Conservation (phyloP, 2,329 filamentous ascomycete species). For the Fusarium sulawesiense region DNA sequence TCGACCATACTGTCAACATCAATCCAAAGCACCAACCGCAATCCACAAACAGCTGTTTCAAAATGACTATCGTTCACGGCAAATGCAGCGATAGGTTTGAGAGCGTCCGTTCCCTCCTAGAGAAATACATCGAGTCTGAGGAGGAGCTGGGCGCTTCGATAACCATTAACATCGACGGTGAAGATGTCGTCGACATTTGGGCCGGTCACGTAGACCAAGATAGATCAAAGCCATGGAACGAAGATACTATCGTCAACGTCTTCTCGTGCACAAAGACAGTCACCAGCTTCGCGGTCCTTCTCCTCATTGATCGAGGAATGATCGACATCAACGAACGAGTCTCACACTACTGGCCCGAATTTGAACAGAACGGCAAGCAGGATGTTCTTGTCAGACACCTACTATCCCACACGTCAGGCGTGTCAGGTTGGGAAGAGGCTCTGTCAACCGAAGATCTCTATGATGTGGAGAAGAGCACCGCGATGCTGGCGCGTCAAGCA, state of each 20-base stretch:
- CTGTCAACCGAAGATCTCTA: neutral
- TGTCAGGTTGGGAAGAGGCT: constrained; percentile 4
- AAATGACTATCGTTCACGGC: neutral
- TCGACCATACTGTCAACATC: too few relatives aligned
- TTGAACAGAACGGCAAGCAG: constrained; percentile 26
- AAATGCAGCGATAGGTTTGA: neutral
- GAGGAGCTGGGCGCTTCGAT: constrained; percentile 11
- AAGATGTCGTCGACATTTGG: neutral
- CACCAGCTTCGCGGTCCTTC: constrained; percentile 23
- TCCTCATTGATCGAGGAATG: constrained; percentile 20
- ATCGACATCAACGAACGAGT: neutral
- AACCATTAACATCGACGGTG: neutral
- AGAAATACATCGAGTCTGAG: neutral
- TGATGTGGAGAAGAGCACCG: neutral
- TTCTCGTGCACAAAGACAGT: constrained; percentile 31
- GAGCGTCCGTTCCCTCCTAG: neutral
- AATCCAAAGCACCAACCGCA: too few relatives aligned
- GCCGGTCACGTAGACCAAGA: constrained; percentile 5
- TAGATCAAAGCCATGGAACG: neutral
- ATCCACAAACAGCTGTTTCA: fast-evolving
- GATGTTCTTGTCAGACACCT: constrained; percentile 5
- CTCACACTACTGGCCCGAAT: constrained; percentile 31
- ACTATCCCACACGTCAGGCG: constrained; percentile 15
- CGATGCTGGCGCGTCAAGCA: neutral
- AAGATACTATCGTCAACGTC: constrained; percentile 13